These are phyloP conservation scores for Rhodotorula mucilaginosa DNA, from an alignment of 1,284 basidiomycete genomes.

Conservation along the genomic window DNA sequence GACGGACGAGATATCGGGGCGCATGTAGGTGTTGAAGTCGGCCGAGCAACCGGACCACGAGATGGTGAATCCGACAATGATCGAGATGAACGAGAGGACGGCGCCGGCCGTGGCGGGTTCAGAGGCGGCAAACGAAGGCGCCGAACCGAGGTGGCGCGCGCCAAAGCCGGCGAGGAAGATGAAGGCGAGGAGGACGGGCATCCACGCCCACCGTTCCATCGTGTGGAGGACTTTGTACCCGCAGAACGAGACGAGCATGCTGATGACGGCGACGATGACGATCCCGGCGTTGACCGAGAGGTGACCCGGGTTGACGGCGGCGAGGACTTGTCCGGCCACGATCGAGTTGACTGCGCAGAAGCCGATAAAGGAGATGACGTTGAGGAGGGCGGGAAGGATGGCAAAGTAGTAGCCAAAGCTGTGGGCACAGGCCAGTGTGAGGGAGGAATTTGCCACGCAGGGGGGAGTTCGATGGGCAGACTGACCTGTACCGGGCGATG, in stretches of 20 bases:
- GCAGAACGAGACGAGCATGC: conserved; percentile 75
- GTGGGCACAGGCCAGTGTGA: background rate
- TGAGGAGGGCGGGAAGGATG: conserved; percentile 63
- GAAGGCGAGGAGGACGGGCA: conserved; percentile 48
- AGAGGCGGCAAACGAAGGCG: conserved; percentile 43
- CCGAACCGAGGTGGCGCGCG: conserved; percentile 45
- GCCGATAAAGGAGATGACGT: conserved; percentile 58
- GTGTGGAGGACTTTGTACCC: conserved; percentile 66
- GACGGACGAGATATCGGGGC: conserved; percentile 19
- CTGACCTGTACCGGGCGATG: conserved; percentile 58
- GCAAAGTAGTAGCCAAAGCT: conserved; percentile 63
- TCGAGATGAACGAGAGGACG: conserved; percentile 47
- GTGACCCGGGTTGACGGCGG: conserved; percentile 63
- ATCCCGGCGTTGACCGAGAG: conserved; percentile 69
- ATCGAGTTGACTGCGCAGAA: conserved; percentile 76
- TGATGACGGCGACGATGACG: conserved; percentile 74
- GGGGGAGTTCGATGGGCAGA: conserved; percentile 43
- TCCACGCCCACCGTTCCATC: conserved; percentile 41
- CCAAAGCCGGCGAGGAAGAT: conserved; percentile 47
- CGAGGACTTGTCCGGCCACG: conserved; percentile 72
- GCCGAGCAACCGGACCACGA: conserved; percentile 47
- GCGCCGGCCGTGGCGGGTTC: conserved; percentile 41
- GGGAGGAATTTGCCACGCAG: too few species aligned
- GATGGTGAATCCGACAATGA: conserved; percentile 49
- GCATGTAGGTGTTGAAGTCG: conserved; percentile 46